These are phyloP conservation scores for Colletotrichum lupini DNA, from an alignment of 2,329 filamentous ascomycete genomes.

Conservation along the genomic window DNA sequence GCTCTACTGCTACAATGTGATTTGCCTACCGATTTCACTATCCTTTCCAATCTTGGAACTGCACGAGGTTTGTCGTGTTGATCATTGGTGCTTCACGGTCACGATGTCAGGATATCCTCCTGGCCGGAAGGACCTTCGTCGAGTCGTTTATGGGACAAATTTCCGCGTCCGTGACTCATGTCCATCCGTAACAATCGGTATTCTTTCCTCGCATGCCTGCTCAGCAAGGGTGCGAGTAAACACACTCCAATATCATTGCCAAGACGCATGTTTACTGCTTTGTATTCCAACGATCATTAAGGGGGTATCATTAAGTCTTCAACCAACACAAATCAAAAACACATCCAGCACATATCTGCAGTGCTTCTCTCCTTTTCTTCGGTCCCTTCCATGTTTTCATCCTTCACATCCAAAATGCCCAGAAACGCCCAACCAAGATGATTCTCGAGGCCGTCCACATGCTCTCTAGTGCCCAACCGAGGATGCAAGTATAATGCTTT, in stretches of 20 bases:
- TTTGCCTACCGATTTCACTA: no score
- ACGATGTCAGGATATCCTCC: no score
- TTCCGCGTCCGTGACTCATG: no score
- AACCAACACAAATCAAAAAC: not conserved
- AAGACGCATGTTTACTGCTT: not conserved
- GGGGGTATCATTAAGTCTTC: constrained; percentile 13
- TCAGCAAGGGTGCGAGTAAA: no score
- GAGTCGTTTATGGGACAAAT: no score
- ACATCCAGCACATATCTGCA: not conserved
- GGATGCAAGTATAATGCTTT: not conserved
- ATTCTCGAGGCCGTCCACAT: not conserved
- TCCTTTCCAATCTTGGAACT: no score
- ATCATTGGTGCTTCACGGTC: no score
- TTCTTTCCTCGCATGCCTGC: no score
- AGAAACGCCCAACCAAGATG: not conserved
- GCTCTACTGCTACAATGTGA: no score
- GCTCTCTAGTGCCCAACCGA: not conserved
- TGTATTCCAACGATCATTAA: constrained; percentile 1
- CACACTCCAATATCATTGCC: not conserved
- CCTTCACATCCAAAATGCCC: not conserved
- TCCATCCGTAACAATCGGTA: no score
- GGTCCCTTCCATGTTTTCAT: not conserved
- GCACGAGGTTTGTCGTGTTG: no score
- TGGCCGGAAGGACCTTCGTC: no score
- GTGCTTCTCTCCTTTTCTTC: not conserved